Base-by-base conservation (phyloP, 1,284 basidiomycete genomes). In the Irpex sp. region DNA sequence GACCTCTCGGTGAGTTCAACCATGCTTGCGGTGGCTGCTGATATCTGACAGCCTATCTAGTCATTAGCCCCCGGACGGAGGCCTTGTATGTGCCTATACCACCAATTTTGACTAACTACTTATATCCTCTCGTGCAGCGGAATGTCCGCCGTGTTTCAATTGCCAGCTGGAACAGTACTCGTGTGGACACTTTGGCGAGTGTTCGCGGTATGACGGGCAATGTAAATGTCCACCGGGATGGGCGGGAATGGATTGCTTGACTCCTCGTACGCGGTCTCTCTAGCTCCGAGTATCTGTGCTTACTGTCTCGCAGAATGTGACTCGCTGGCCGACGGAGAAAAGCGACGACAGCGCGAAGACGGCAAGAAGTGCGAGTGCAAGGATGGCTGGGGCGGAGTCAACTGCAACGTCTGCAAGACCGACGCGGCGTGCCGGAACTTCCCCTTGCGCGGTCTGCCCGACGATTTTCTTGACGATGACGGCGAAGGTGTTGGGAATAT, bases 351-450 rank as follows among this genome's bases (percentile, higher is more conserved):
- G 23, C 81, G 95, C 61, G 87, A 89, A 55, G 83, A 86, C 9
- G 90, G 87, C 2, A 80, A 88, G 65, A 75, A 84, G 7, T 98
- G 96, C 74, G 79, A 94, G 37, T 99, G 96, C 72, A 91, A 90
- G 67, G 90, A 94, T 1, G 96, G 95, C 0, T 99, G 96, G 96
- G 84, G 82, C 55, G 96, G 96, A 12, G 90, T 98, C 67, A 98
- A 98, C 72, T 98, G 96, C 77, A 97, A 98, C 74, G 94, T 97
- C 0, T 98, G 95, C 76, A 79, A 94, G 74, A 87, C 80, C 49
- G 85, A 97, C 72, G 70, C 84, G 47, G 86, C 93, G 2, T 98
- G 95, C 73, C 72, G 80, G 16, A 85, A 81, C 2, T 94, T 95
- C 72, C 88, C 88, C n/a, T 79, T 92, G 28, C 82, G 83, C 28